Evolutionary conservation across 805 yeast genomes (phyloP).

Genomic region (Pichia sporocuriosa): DNA sequence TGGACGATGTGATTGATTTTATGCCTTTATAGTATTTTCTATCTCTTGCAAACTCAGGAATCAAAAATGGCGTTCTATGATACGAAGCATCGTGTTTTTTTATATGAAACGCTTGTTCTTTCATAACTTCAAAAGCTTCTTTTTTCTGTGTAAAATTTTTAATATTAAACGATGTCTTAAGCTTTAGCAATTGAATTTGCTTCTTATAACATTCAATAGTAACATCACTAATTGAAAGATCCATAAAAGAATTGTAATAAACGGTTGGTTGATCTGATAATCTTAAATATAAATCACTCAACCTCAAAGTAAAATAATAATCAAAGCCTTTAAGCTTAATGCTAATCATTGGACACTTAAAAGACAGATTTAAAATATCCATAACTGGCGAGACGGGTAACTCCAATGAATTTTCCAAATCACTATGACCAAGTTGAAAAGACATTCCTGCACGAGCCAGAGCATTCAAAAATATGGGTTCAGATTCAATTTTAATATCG

Average conservation of each 20-base stretch:
- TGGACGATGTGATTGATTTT: constrained; percentile 51
- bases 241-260: constrained; percentile 51
- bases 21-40: constrained; percentile 39
- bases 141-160: constrained; percentile 54
- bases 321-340: constrained; percentile 36
- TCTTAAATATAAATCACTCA: constrained; percentile 31
- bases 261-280: constrained; percentile 66
- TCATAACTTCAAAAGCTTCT: constrained; percentile 39
- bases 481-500: constrained; percentile 44
- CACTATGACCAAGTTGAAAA: constrained; percentile 58
- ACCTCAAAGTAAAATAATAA: constrained; percentile 18
- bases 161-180: constrained; percentile 52
- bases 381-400: constrained; percentile 47
- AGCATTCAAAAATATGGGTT: constrained; percentile 38
- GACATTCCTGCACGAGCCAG: constrained; percentile 38
- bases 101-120: constrained; percentile 59
- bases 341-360: constrained; percentile 43
- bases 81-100: constrained; percentile 73
- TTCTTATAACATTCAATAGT: constrained; percentile 20
- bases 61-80: constrained; percentile 69
- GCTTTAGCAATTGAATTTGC: constrained; percentile 28
- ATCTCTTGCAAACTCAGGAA: constrained; percentile 45
- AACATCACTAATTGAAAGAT: constrained; percentile 45
- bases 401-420: constrained; percentile 68
- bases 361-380: constrained; percentile 64